phyloP scores from a whole-genome alignment of 2,329 filamentous ascomycete species.

The Thielaviopsis musarum region DNA sequence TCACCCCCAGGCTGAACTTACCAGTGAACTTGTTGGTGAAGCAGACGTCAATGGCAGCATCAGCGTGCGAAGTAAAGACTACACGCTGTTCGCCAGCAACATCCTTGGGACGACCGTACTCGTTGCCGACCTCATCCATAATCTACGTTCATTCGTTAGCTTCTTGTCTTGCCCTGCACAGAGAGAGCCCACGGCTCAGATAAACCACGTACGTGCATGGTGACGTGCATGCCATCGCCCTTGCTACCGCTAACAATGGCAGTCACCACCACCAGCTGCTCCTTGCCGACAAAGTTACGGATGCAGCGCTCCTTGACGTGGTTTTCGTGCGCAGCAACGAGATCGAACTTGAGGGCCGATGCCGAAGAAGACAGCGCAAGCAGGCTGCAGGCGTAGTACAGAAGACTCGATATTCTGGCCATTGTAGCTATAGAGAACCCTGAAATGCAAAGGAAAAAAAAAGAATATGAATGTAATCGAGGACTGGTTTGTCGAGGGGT shows the following conservation, averaged over 20 bases:
- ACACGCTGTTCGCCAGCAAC: conserved; percentile 82
- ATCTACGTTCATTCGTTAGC: conserved; percentile 41
- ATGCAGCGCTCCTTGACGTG: conserved; percentile 74
- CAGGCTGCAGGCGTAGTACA: conserved; percentile 42
- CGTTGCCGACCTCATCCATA: conserved; percentile 85
- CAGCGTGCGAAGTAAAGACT: conserved; percentile 82
- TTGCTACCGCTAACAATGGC: conserved; percentile 70
- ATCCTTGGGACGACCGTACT: conserved; percentile 84
- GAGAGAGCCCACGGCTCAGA: not conserved
- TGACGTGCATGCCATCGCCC: conserved; percentile 83
- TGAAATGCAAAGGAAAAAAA: not conserved
- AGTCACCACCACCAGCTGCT: conserved; percentile 90
- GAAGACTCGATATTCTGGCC: conserved; percentile 19
- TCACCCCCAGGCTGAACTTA: conserved; percentile 26
- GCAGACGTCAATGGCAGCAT: conserved; percentile 91
- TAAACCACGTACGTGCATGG: conserved; percentile 60
- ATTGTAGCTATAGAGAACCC: conserved; percentile 1
- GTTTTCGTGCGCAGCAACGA: conserved; percentile 44
- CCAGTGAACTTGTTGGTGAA: conserved; percentile 69
- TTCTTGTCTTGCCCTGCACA: not conserved
- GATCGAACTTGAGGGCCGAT: conserved; percentile 81
- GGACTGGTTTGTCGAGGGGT: not conserved
- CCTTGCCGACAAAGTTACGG: conserved; percentile 83
- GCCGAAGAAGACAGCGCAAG: conserved; percentile 36
- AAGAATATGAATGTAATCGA: not conserved